Conservation (phyloP, 257 asterid genomes). For the Datura wrightii region DNA sequence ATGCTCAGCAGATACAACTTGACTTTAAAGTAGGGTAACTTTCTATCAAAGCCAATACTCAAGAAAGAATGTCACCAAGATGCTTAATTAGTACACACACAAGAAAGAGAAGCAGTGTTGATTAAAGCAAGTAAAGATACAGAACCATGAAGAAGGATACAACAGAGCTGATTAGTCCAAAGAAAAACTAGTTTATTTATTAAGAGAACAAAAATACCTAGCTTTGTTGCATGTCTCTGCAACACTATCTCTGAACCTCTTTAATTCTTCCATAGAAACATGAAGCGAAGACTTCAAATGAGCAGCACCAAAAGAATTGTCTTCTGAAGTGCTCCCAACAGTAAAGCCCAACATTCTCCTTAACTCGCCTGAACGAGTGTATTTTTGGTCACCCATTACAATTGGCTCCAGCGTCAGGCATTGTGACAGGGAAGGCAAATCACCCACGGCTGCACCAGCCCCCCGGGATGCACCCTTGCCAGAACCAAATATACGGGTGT, state of each 20-base stretch:
- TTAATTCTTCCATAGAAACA: constrained; percentile 68
- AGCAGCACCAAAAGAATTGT: constrained; percentile 60
- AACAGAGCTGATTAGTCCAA: constrained; percentile 18
- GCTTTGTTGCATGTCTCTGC: constrained; percentile 72
- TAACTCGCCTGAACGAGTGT: constrained; percentile 62
- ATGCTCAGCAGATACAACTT: constrained; percentile 24
- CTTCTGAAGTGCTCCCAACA: constrained; percentile 70
- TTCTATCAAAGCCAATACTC: constrained; percentile 19
- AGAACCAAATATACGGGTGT: constrained; percentile 60
- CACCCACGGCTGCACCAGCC: constrained; percentile 57
- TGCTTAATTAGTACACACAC: neutral
- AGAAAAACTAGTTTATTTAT: constrained; percentile 10
- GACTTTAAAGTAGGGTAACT: constrained; percentile 11
- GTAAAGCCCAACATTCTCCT: constrained; percentile 72
- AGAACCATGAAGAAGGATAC: constrained; percentile 1
- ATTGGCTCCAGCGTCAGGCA: constrained; percentile 77
- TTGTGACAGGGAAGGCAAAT: constrained; percentile 64
- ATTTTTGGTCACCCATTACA: constrained; percentile 61
- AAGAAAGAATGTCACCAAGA: constrained; percentile 26
- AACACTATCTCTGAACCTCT: constrained; percentile 61
- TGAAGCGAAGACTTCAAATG: constrained; percentile 74
- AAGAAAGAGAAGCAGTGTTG: constrained; percentile 23
- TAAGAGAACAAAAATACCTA: constrained; percentile 54
- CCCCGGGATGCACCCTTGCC: constrained; percentile 72
- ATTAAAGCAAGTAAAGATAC: neutral